phyloP scores from a whole-genome alignment of 83 land plant species.

The Picea engelmannii region DNA sequence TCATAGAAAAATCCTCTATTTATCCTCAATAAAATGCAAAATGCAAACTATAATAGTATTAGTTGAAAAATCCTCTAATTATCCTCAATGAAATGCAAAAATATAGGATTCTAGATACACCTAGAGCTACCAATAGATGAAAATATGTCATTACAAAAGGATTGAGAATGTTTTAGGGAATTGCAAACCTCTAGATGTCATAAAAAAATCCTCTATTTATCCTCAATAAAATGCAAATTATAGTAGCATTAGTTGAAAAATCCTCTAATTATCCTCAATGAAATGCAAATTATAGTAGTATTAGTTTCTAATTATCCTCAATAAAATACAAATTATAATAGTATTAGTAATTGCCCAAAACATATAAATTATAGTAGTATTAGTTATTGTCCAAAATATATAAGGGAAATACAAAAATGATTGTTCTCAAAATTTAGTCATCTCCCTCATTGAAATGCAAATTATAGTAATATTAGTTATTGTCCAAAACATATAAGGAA shows the following conservation, averaged over 20 bases:
- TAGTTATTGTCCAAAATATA: not conserved
- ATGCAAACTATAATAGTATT: not conserved
- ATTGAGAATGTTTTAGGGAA: too few relatives aligned
- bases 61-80: too few relatives aligned
- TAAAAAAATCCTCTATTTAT: too few relatives aligned
- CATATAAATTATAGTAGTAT: not conserved
- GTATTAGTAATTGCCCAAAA: too few relatives aligned
- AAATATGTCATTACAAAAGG: too few relatives aligned
- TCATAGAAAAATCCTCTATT: too few relatives aligned
- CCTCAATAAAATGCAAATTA: not conserved
- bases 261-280: not conserved
- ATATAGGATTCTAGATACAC: too few relatives aligned
- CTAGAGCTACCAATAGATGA: too few relatives aligned
- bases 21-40: not conserved
- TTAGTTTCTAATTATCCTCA: not conserved
- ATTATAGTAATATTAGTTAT: too few relatives aligned
- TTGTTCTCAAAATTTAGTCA: not conserved
- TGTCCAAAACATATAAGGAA: not conserved
- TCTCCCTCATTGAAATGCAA: not conserved
- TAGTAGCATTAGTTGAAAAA: not conserved
- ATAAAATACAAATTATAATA: not conserved
- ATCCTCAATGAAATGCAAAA: not conserved
- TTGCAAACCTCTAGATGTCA: too few relatives aligned
- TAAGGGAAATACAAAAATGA: not conserved
- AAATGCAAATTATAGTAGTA: not conserved